phyloP scores from a whole-genome alignment of 176 grass and related monocot species.

The Cenchrus americanus region DNA sequence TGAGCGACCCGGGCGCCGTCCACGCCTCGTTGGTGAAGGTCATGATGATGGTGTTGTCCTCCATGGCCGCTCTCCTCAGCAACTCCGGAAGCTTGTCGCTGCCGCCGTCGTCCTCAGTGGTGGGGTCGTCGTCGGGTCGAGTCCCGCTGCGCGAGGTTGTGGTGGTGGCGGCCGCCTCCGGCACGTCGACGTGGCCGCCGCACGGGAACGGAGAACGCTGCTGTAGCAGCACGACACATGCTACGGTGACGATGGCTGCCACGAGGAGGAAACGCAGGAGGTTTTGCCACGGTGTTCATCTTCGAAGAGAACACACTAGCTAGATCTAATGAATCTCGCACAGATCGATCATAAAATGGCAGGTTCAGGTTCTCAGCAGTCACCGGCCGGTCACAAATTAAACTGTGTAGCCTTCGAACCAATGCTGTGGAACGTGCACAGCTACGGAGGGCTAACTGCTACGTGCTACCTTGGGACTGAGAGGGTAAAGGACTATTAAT shows the following conservation, averaged over 20 bases:
- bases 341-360: background rate
- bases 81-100: background rate
- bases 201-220: background rate
- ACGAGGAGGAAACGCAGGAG: constrained; percentile 35
- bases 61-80: background rate
- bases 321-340: too few relatives aligned
- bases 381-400: too few relatives aligned
- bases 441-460: too few relatives aligned
- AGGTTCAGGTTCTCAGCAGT: too few relatives aligned
- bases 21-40: background rate
- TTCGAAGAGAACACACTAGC: background rate
- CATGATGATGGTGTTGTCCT: background rate
- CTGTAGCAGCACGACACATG: background rate
- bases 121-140: background rate
- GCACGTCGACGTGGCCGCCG: background rate
- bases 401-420: too few relatives aligned
- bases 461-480: too few relatives aligned
- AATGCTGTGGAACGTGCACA: too few relatives aligned
- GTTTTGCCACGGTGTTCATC: constrained; percentile 13
- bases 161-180: too few relatives aligned
- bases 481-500: too few relatives aligned
- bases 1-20: constrained; percentile 17
- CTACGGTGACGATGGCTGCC: background rate
- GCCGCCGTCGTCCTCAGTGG: too few relatives aligned
- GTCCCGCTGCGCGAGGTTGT: background rate